Conservation (phyloP, 148 eudicot species). For the Talinum fruticosum region DNA sequence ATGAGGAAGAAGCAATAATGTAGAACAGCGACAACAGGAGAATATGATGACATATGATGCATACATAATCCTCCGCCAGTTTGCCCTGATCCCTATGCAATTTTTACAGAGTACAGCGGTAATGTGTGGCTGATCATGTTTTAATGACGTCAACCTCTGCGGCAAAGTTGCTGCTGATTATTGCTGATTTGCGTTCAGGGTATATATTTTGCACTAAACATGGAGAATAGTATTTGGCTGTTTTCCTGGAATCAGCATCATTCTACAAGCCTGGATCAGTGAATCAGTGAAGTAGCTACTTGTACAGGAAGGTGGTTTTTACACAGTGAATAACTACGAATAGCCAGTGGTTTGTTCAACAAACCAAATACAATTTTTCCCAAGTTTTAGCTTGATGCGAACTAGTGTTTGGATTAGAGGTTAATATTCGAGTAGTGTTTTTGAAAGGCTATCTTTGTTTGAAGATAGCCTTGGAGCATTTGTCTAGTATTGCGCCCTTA, state of each 20-base stretch:
- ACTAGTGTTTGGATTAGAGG: too few species aligned
- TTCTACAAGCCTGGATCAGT: neutral
- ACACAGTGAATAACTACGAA: too few species aligned
- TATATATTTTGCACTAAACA: neutral
- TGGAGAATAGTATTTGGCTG: neutral
- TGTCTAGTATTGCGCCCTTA: too few species aligned
- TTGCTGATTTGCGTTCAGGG: neutral
- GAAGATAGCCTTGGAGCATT: too few species aligned
- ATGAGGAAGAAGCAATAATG: constrained; percentile 23
- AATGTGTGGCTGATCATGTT: neutral
- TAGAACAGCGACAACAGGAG: constrained; percentile 1
- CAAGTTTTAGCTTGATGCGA: too few species aligned
- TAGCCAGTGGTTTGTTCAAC: too few species aligned
- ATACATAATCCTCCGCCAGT: neutral
- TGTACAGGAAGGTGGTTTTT: neutral
- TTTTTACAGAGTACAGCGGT: neutral
- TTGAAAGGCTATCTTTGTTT: too few species aligned
- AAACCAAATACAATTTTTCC: too few species aligned
- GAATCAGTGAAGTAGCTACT: neutral
- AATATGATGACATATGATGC: neutral
- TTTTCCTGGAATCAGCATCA: neutral
- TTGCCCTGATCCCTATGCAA: neutral
- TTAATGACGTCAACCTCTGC: neutral
- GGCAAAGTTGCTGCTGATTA: neutral
- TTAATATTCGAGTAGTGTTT: too few species aligned